phyloP scores from a whole-genome alignment of 371 early-diverging fungal species.

The Circinella umbellata region DNA sequence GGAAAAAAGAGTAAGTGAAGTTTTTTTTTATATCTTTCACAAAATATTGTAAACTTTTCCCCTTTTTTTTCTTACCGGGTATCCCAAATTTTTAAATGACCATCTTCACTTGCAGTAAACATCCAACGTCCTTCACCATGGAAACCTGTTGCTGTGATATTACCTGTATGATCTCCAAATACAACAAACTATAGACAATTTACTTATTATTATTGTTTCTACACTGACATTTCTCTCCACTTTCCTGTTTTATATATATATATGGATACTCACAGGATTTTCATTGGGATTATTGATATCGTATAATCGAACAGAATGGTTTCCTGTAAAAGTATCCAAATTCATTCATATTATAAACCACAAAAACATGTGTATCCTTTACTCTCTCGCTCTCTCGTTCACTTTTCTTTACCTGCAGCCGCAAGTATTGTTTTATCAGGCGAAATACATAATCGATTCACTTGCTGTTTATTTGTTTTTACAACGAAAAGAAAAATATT shows the following conservation, averaged over 20 bases:
- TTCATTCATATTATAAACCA: too few relatives aligned
- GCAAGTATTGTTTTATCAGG: slow-evolving; percentile 93
- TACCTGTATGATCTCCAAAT: slow-evolving; percentile 90
- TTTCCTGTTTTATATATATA: not conserved
- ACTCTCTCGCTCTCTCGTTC: too few relatives aligned
- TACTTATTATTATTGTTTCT: not conserved
- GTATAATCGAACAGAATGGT: slow-evolving; percentile 84
- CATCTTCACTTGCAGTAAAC: slow-evolving; percentile 94
- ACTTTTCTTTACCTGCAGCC: slow-evolving; percentile 78
- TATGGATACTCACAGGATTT: slow-evolving; percentile 64
- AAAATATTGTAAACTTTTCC: too few relatives aligned
- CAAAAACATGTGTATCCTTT: too few relatives aligned
- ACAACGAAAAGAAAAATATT: too few relatives aligned
- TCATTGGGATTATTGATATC: slow-evolving; percentile 83
- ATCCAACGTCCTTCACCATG: slow-evolving; percentile 93
- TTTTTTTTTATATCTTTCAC: too few relatives aligned
- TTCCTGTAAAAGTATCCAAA: slow-evolving; percentile 43
- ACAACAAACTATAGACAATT: slow-evolving; percentile 58
- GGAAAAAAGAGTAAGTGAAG: too few relatives aligned
- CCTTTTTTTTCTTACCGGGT: slow-evolving; percentile 48
- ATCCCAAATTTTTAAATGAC: slow-evolving; percentile 93
- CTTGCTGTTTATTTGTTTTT: slow-evolving; percentile 65
- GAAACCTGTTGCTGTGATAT: slow-evolving; percentile 93
- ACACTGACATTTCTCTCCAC: not conserved
- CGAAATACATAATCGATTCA: slow-evolving; percentile 91